A percentile compares a stretch with the other conserved stretches of the same genome.
These are phyloP conservation scores for Cyanidium caldarium DNA, from an alignment of 23 red algal species.

Conservation along the genomic window DNA sequence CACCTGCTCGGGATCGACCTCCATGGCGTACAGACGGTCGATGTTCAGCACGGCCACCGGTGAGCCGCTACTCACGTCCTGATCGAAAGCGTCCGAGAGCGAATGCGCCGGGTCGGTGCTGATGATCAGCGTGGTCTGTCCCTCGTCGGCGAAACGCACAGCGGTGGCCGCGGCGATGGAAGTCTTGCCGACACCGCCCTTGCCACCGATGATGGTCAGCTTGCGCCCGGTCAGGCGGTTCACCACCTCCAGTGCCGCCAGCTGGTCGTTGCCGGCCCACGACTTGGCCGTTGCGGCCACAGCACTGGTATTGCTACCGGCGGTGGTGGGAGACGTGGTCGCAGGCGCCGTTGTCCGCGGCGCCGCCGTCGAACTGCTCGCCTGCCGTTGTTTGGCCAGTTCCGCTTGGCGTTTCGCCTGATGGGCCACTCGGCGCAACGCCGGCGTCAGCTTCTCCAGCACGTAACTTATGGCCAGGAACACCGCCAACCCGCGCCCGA, in stretches of 20 bases:
- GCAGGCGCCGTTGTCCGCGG: neutral
- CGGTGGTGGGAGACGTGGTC: no score
- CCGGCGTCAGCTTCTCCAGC: neutral
- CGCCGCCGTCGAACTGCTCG: neutral
- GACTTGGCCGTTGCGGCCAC: neutral
- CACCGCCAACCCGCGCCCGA: neutral
- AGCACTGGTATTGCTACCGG: neutral
- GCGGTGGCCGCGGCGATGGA: constrained; percentile 41
- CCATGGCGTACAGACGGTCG: constrained; percentile 75
- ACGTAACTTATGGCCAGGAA: constrained; percentile 1
- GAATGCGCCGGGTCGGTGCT: constrained; percentile 90
- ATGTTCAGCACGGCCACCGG: constrained; percentile 45
- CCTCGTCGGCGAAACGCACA: constrained; percentile 61
- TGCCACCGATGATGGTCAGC: constrained; percentile 5
- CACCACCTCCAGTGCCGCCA: neutral
- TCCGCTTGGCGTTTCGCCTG: neutral
- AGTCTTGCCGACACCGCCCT: neutral
- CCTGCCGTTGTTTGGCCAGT: neutral
- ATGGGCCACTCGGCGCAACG: neutral
- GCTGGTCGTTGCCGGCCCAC: no score
- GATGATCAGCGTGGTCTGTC: constrained; percentile 64
- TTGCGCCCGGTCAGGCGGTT: neutral
- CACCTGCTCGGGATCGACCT: constrained; percentile 66
- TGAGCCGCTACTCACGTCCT: constrained; percentile 38
- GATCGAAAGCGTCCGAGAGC: constrained; percentile 74